These are phyloP conservation scores for Sonneratia caseolaris DNA, from an alignment of 345 rosid species.

Conservation along the genomic window DNA sequence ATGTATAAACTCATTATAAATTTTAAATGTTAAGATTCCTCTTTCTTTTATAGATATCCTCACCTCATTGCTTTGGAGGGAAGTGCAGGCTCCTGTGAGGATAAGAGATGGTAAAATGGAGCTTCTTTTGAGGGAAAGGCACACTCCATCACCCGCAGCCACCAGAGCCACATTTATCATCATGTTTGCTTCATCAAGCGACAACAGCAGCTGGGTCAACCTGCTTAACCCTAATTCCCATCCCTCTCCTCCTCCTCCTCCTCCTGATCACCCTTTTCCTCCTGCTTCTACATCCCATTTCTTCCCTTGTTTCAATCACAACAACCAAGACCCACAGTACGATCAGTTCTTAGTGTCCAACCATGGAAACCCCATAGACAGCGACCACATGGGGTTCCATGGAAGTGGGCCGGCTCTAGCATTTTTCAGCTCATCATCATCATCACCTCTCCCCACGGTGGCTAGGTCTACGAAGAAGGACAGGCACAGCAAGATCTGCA, in stretches of 20 bases:
- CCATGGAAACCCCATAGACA: not conserved
- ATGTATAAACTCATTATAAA: too few species aligned
- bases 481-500: conserved; percentile 66
- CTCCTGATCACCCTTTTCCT: not conserved
- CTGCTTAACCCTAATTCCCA: not conserved
- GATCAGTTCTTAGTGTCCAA: not conserved
- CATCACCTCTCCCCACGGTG: not conserved
- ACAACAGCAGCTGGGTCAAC: not conserved
- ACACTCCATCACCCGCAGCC: not conserved
- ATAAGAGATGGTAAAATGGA: not conserved
- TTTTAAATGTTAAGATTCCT: too few species aligned
- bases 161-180: not conserved
- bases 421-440: not conserved
- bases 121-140: not conserved
- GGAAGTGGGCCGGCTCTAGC: not conserved
- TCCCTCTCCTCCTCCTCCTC: not conserved
- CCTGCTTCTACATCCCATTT: not conserved
- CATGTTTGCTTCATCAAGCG: not conserved
- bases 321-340: not conserved
- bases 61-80: not conserved
- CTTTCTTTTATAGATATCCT: too few species aligned
- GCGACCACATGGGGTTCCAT: not conserved
- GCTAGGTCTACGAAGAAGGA: conserved; percentile 36
- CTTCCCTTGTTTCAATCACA: not conserved
- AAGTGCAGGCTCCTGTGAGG: not conserved